Evolutionary conservation across 202 grass and related monocot genomes (phyloP).

Genomic region (Sporobolus alterniflorus): DNA sequence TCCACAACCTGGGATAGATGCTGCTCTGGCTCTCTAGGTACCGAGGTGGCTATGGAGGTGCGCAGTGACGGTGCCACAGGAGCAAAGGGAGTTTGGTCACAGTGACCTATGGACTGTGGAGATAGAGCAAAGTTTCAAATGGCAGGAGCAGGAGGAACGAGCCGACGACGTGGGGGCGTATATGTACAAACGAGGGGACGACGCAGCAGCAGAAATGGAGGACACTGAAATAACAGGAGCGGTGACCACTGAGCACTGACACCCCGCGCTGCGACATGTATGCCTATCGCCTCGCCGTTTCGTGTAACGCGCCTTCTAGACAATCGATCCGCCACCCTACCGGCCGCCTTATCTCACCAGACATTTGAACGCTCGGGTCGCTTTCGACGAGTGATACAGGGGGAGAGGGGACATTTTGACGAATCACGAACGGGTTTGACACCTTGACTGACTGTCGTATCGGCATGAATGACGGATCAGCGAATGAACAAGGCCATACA

Average conservation of each 20-base stretch:
- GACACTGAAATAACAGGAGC: slow-evolving; percentile 1
- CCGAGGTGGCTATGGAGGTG: slow-evolving; percentile 30
- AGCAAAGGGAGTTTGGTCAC: slow-evolving; percentile 9
- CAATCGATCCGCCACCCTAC: neutral
- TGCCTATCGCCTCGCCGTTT: slow-evolving; percentile 16
- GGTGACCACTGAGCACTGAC: slow-evolving; percentile 32
- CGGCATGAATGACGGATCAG: slow-evolving; percentile 22
- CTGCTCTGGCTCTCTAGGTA: neutral
- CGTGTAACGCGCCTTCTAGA: neutral
- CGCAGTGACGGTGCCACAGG: slow-evolving; percentile 11
- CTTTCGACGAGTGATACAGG: slow-evolving; percentile 3
- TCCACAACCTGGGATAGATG: neutral
- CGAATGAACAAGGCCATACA: neutral
- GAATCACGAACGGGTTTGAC: slow-evolving; percentile 35
- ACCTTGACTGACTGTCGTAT: slow-evolving; percentile 41
- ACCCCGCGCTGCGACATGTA: slow-evolving; percentile 4
- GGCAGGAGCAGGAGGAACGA: slow-evolving; percentile 17
- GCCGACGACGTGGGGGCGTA: slow-evolving; percentile 22
- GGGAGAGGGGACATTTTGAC: neutral
- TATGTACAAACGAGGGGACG: slow-evolving; percentile 33
- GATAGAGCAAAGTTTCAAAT: neutral
- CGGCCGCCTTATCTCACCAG: neutral
- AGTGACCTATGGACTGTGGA: neutral
- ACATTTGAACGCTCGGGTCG: neutral
- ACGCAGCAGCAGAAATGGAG: slow-evolving; percentile 37